Evolutionary conservation across 352 stramenopile species (phyloP).

Genomic region (Globisporangium cederbergense): DNA sequence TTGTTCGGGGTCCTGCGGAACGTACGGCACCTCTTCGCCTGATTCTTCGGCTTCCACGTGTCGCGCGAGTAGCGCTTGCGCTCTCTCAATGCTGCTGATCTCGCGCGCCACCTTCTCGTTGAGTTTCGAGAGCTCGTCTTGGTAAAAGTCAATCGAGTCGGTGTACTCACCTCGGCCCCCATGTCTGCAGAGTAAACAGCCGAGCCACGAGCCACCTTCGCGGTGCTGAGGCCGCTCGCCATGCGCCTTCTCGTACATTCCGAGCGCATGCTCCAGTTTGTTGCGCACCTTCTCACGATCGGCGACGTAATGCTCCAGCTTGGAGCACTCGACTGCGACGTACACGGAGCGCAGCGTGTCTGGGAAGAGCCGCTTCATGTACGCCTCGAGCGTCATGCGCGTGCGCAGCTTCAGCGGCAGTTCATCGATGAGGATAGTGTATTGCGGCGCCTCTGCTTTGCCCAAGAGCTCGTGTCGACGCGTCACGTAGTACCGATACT

Average conservation of each 20-base stretch:
- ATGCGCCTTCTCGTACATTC: conserved; percentile 32
- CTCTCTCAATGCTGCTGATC: conserved; percentile 57
- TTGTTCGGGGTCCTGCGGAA: neutral
- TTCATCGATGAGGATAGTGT: conserved; percentile 74
- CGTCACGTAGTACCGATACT: conserved; percentile 63
- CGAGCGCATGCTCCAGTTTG: conserved; percentile 52
- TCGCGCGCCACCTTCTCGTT: conserved; percentile 60
- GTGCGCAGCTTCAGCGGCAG: conserved; percentile 58
- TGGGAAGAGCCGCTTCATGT: conserved; percentile 73
- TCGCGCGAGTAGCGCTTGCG: conserved; percentile 44
- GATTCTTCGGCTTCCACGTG: conserved; percentile 33
- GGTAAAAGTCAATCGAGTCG: conserved; percentile 64
- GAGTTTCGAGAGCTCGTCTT: conserved; percentile 47
- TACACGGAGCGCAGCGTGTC: conserved; percentile 56
- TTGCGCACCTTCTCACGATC: conserved; percentile 46
- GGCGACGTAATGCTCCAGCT: conserved; percentile 47
- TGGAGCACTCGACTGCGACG: conserved; percentile 63
- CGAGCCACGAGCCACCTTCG: conserved; percentile 37
- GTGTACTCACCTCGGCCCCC: conserved; percentile 34
- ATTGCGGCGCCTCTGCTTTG: conserved; percentile 54
- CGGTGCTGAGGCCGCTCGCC: conserved; percentile 42
- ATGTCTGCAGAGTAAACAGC: conserved; percentile 35
- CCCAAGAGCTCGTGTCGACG: conserved; percentile 60
- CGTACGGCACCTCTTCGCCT: conserved; percentile 15
- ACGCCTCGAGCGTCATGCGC: conserved; percentile 56